These are phyloP conservation scores for Caloboletus firmus DNA, from an alignment of 1,284 basidiomycete species.

Conservation along the genomic window DNA sequence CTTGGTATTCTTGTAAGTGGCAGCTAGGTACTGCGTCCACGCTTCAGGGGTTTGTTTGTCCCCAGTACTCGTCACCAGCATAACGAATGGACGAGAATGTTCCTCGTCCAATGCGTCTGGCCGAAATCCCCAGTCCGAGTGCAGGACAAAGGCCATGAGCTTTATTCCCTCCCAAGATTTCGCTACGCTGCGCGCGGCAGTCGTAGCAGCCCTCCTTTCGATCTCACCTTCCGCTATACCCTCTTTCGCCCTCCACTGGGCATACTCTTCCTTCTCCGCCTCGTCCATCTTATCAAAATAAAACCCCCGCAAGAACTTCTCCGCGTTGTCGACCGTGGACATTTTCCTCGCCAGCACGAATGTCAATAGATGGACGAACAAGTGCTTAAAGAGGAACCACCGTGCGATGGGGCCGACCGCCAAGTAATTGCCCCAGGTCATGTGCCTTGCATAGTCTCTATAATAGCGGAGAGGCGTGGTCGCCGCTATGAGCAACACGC, in stretches of 20 bases:
- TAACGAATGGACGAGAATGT: constrained; percentile 44
- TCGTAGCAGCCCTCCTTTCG: constrained; percentile 43
- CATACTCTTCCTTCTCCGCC: constrained; percentile 42
- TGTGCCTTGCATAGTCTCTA: constrained; percentile 41
- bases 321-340: constrained; percentile 41
- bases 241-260: constrained; percentile 42
- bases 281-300: constrained; percentile 45
- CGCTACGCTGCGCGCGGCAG: constrained; percentile 47
- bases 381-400: constrained; percentile 40
- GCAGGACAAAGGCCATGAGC: constrained; percentile 43
- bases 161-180: constrained; percentile 55
- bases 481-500: constrained; percentile 48
- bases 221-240: constrained; percentile 44
- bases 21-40: constrained; percentile 49
- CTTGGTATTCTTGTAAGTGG: constrained; percentile 41
- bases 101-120: constrained; percentile 45
- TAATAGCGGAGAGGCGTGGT: constrained; percentile 50
- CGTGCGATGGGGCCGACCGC: constrained; percentile 45
- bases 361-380: constrained; percentile 37
- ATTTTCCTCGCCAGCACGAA: constrained; percentile 39
- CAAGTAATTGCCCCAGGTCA: constrained; percentile 49
- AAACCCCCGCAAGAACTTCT: constrained; percentile 38
- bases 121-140: constrained; percentile 55
- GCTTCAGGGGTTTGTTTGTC: constrained; percentile 40
- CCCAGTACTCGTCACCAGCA: constrained; percentile 42